These are phyloP conservation scores for Komagataella ulmi DNA, from an alignment of 805 yeast genomes.

Conservation along the genomic window DNA sequence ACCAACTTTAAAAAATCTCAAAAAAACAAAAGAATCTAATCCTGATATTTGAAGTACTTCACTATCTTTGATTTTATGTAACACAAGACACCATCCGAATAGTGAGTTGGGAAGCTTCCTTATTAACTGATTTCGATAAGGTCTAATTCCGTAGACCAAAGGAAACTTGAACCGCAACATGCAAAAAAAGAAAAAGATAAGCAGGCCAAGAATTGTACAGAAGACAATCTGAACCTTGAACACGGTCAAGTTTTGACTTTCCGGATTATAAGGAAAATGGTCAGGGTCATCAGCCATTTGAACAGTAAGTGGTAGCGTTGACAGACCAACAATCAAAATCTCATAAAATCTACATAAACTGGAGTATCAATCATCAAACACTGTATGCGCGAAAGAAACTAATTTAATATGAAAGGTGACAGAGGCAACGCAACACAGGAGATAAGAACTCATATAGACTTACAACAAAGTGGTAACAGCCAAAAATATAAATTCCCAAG, in stretches of 20 bases:
- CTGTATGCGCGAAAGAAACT: no score
- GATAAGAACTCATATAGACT: no score
- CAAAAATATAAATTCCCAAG: no score
- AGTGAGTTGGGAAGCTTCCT: conserved; percentile 31
- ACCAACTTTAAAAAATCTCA: conserved; percentile 45
- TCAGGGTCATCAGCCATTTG: background rate
- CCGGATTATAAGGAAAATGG: conserved; percentile 19
- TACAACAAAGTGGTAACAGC: background rate
- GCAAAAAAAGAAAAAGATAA: conserved; percentile 35
- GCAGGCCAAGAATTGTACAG: conserved; percentile 31
- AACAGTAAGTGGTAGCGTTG: background rate
- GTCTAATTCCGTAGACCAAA: conserved; percentile 40
- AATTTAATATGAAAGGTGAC: no score
- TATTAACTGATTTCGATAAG: conserved; percentile 30
- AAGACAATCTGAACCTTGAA: conserved; percentile 40
- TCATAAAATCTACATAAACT: no score
- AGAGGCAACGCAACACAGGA: no score
- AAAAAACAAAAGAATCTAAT: conserved; percentile 42
- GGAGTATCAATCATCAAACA: no score
- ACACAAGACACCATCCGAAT: conserved; percentile 39
- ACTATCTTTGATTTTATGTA: conserved; percentile 30
- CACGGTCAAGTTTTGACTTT: conserved; percentile 34
- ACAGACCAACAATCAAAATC: background rate
- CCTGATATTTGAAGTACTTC: conserved; percentile 46
- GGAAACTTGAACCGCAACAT: conserved; percentile 40